Conservation (phyloP, 75 land plant genomes). For the Pseudotsuga menziesii region DNA sequence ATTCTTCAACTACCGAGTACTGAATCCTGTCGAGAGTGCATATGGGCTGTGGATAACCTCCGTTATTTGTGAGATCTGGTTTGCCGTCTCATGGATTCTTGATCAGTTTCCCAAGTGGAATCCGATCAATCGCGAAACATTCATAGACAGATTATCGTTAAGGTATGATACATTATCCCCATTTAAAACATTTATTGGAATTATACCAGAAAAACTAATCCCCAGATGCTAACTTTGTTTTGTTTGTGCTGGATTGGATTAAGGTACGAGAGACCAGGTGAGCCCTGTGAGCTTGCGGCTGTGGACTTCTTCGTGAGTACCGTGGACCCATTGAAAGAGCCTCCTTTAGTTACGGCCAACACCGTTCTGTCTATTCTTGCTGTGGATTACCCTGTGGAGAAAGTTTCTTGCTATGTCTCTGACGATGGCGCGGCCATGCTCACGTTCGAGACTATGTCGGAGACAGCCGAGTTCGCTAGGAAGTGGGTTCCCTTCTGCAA, state of each 20-base stretch:
- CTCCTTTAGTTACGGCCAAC: conserved; percentile 65
- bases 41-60: conserved; percentile 91
- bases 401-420: conserved; percentile 65
- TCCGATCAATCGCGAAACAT: conserved; percentile 80
- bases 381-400: conserved; percentile 74
- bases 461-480: conserved; percentile 62
- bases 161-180: neutral
- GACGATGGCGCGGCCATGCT: conserved; percentile 78
- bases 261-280: conserved; percentile 56
- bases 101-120: conserved; percentile 98
- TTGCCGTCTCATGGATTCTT: conserved; percentile 96
- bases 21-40: conserved; percentile 81
- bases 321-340: conserved; percentile 71
- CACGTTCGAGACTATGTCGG: conserved; percentile 54
- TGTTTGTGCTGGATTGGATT: too few species aligned
- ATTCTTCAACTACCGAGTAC: conserved; percentile 41
- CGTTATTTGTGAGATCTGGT: conserved; percentile 93
- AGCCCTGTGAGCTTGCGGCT: conserved; percentile 45
- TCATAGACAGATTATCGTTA: conserved; percentile 34
- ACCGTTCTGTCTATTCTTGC: conserved; percentile 61
- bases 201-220: neutral
- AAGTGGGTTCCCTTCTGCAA: conserved; percentile 74
- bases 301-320: conserved; percentile 67
- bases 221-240: too few species aligned
- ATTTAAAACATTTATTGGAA: too few species aligned